A percentile compares a stretch with the other conserved stretches of the same genome.
These are phyloP conservation scores for Albatrellus sp. DNA, from an alignment of 1,284 basidiomycete species.

Conservation along the genomic window DNA sequence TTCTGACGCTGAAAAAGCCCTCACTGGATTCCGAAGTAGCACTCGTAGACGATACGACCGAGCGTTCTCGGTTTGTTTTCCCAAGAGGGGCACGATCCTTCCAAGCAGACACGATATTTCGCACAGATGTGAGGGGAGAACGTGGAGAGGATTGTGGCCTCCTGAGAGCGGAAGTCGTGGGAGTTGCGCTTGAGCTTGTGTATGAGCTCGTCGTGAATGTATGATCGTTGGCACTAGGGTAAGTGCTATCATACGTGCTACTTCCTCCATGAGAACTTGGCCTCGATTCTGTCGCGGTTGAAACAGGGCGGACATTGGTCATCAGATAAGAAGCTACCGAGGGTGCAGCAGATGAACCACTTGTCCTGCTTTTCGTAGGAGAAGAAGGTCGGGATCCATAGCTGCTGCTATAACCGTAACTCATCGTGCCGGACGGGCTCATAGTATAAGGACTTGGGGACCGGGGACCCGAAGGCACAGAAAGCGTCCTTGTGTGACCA, in stretches of 20 bases:
- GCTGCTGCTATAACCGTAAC: conserved; percentile 19
- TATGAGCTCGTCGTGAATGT: conserved; percentile 20
- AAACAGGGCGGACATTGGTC: too few relatives aligned
- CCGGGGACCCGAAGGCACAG: conserved; percentile 39
- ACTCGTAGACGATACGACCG: conserved; percentile 20
- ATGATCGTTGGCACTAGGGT: conserved; percentile 11
- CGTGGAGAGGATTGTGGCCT: conserved; percentile 48
- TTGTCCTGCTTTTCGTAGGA: conserved; percentile 28
- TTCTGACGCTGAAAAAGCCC: conserved; percentile 51
- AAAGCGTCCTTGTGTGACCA: conserved; percentile 37
- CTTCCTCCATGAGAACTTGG: conserved; percentile 12
- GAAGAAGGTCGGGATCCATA: conserved; percentile 31
- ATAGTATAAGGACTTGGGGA: conserved; percentile 38
- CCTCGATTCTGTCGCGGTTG: conserved; percentile 7
- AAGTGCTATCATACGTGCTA: conserved; percentile 12
- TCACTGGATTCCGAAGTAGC: conserved; percentile 20
- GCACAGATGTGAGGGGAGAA: conserved; percentile 58
- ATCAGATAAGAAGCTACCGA: too few relatives aligned
- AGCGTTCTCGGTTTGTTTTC: conserved; percentile 18
- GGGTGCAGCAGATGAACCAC: too few relatives aligned
- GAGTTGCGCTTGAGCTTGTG: conserved; percentile 20
- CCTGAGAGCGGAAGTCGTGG: conserved; percentile 25
- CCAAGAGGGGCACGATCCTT: conserved; percentile 47
- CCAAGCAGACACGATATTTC: conserved; percentile 73
- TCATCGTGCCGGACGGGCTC: conserved; percentile 24